Percentiles rank a stretch among this genome's conserved stretches.
Evolutionary conservation across 1,284 basidiomycete genomes (phyloP).

Genomic region (Ustilago nuda): DNA sequence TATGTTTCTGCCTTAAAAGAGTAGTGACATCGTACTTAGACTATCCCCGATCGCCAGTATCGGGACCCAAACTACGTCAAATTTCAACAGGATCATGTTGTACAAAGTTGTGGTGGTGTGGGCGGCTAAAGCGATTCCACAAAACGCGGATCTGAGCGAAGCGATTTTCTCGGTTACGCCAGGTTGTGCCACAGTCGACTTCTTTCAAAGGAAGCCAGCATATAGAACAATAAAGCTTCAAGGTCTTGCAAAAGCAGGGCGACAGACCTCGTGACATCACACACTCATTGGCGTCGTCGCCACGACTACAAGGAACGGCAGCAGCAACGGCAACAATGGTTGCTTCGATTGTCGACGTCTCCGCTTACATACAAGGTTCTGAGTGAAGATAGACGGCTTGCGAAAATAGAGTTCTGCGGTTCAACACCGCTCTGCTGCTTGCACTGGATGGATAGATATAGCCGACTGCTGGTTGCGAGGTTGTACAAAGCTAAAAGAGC

Average conservation of each 20-base stretch:
- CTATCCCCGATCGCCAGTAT: too few species aligned
- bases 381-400: not conserved
- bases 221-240: too few species aligned
- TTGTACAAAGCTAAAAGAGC: not conserved
- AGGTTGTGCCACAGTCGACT: too few species aligned
- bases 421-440: not conserved
- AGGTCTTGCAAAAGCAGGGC: too few species aligned
- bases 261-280: not conserved
- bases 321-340: not conserved
- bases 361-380: not conserved
- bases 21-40: too few species aligned
- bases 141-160: not conserved
- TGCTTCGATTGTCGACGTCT: not conserved
- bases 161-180: too few species aligned
- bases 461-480: not conserved
- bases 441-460: not conserved
- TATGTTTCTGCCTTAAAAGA: too few species aligned
- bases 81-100: too few species aligned
- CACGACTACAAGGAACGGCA: too few species aligned
- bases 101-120: too few species aligned
- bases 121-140: not conserved
- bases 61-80: too few species aligned
- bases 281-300: not conserved
- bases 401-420: not conserved
- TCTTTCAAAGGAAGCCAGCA: too few species aligned